phyloP scores from a whole-genome alignment of 768 basidiomycete species.

The Leccinellum albellum region DNA sequence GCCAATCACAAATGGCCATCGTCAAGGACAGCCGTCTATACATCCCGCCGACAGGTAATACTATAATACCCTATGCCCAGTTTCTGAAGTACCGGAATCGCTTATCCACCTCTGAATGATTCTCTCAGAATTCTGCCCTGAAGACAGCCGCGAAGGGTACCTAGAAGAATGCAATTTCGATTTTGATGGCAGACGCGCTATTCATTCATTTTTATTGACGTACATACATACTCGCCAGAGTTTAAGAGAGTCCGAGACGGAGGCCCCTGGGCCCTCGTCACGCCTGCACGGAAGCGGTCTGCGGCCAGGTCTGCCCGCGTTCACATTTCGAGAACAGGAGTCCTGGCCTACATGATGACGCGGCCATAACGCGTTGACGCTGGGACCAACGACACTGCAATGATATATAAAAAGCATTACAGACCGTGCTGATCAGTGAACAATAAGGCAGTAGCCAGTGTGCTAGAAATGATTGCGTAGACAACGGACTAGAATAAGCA shows the following conservation, averaged over 20 bases:
- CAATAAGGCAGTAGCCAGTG: not conserved
- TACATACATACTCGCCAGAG: not conserved
- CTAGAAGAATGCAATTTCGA: not conserved
- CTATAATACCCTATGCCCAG: not conserved
- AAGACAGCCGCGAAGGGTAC: not conserved
- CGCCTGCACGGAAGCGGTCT: not conserved
- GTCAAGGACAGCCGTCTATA: not conserved
- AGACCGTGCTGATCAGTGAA: not conserved
- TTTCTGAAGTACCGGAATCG: not conserved
- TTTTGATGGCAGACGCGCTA: not conserved
- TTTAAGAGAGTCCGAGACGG: not conserved
- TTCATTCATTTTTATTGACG: not conserved
- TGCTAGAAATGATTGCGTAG: not conserved
- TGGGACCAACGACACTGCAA: not conserved
- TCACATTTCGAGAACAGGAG: not conserved
- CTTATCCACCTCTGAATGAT: not conserved
- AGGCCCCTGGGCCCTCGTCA: not conserved
- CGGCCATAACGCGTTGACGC: not conserved
- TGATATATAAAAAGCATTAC: not conserved
- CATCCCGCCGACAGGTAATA: not conserved
- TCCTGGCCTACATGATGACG: not conserved
- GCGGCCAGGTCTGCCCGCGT: slow-evolving; percentile 7
- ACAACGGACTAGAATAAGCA: not conserved
- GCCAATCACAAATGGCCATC: not conserved
- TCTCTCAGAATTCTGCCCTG: no score